Conservation (phyloP, 2,329 filamentous ascomycete species). For the Penicillium sp. region DNA sequence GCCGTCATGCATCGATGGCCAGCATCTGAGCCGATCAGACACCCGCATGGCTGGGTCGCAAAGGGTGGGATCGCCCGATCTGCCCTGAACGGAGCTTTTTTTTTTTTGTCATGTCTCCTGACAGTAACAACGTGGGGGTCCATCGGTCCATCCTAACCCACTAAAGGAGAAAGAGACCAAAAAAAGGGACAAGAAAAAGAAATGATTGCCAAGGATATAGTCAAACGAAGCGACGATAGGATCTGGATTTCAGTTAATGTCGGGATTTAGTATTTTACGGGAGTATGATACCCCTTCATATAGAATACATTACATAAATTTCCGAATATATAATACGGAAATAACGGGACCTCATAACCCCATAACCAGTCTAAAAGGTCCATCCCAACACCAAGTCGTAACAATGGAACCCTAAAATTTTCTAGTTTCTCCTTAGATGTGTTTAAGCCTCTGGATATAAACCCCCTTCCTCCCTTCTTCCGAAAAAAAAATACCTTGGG, state of each 20-base stretch:
- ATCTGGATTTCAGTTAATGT: neutral
- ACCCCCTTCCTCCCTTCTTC: constrained; percentile 12
- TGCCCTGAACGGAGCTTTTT: constrained; percentile 4
- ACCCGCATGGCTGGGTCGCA: constrained; percentile 18
- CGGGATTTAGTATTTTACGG: neutral
- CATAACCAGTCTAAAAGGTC: constrained; percentile 19
- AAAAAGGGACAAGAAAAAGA: neutral
- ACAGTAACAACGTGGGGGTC: neutral
- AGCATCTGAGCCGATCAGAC: constrained; percentile 24
- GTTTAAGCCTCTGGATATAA: constrained; percentile 27
- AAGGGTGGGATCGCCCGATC: constrained; percentile 19
- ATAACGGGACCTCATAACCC: constrained; percentile 12
- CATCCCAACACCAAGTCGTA: constrained; percentile 6
- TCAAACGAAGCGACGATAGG: neutral
- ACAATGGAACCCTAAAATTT: constrained; percentile 25
- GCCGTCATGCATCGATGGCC: constrained; percentile 18
- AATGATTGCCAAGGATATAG: neutral
- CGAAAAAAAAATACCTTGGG: neutral
- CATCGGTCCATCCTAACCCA: neutral
- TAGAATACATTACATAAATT: neutral
- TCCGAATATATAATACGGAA: neutral
- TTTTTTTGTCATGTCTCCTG: neutral
- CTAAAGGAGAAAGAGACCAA: neutral
- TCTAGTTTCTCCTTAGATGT: constrained; percentile 20
- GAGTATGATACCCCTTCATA: neutral